A percentile compares a stretch with the other conserved stretches of the same genome.
Conservation (phyloP, 1,284 basidiomycete genomes). For the Phellopilus nigrolimitatus region DNA sequence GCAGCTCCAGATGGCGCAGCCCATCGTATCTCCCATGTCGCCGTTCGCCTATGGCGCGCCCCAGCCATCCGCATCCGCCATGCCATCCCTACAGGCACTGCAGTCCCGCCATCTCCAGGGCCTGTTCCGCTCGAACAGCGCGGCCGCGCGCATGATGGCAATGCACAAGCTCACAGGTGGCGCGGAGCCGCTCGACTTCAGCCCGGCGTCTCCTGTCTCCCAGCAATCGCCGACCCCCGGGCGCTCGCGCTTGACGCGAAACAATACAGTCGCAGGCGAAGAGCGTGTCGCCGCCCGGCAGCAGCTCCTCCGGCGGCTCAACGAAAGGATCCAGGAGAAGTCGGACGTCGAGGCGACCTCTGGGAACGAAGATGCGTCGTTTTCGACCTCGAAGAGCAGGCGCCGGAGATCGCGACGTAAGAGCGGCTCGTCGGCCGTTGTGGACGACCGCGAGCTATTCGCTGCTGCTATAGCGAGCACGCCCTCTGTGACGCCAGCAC, state of each 20-base stretch:
- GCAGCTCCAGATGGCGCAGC: constrained; percentile 32
- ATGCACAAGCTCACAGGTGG: constrained; percentile 72
- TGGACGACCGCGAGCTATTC: constrained; percentile 61
- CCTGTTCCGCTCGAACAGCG: constrained; percentile 75
- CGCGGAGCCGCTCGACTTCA: constrained; percentile 47
- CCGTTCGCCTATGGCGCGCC: constrained; percentile 8
- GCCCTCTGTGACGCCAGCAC: constrained; percentile 50
- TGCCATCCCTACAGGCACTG: constrained; percentile 69
- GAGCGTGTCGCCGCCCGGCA: constrained; percentile 66
- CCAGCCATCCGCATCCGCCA: constrained; percentile 21
- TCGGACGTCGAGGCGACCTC: constrained; percentile 45
- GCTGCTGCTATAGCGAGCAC: constrained; percentile 55
- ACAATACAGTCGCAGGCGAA: constrained; percentile 75
- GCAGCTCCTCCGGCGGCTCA: constrained; percentile 57
- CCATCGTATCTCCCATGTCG: constrained; percentile 9
- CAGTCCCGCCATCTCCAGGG: constrained; percentile 42
- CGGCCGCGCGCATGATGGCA: constrained; percentile 60
- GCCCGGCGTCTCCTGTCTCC: constrained; percentile 31
- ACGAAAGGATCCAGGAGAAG: constrained; percentile 57
- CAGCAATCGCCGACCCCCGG: constrained; percentile 41
- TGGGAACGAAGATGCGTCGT: constrained; percentile 50
- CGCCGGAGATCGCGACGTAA: constrained; percentile 55
- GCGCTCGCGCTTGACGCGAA: constrained; percentile 50
- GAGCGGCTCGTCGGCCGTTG: constrained; percentile 41
- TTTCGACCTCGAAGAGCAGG: constrained; percentile 45